Evolutionary conservation across 1,139 yeast genomes (phyloP).

Genomic region (Pichia sp.): DNA sequence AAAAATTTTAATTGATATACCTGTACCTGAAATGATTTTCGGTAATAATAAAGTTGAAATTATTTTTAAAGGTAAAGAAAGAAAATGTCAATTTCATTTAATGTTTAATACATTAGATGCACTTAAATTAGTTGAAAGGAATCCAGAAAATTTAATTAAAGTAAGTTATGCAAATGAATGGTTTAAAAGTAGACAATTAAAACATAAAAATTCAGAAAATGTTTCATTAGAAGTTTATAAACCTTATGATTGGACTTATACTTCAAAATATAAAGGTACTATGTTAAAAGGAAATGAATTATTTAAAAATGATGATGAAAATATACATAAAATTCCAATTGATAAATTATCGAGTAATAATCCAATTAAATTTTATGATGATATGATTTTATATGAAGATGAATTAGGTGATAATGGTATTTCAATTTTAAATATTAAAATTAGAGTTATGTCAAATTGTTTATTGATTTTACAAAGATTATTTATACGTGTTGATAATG

Average conservation of each 20-base stretch:
- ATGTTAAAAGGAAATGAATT: conserved; percentile 9
- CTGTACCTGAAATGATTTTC: conserved; percentile 96
- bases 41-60: conserved; percentile 71
- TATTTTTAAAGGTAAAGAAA: conserved; percentile 22
- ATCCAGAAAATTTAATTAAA: conserved; percentile 42
- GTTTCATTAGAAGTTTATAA: conserved; percentile 52
- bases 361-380: conserved; percentile 86
- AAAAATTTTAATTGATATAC: conserved; percentile 53
- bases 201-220: conserved; percentile 30
- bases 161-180: conserved; percentile 90
- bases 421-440: conserved; percentile 65
- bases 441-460: conserved; percentile 85
- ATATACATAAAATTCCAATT: conserved; percentile 57
- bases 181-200: conserved; percentile 58
- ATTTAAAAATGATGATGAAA: conserved; percentile 20
- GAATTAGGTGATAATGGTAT: conserved; percentile 96
- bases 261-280: conserved; percentile 72
- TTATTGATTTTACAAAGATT: conserved; percentile 67
- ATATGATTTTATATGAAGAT: conserved; percentile 83
- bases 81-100: conserved; percentile 30
- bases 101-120: conserved; percentile 79
- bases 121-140: conserved; percentile 48
- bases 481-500: conserved; percentile 85
- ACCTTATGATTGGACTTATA: conserved; percentile 96
- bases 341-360: conserved; percentile 63